phyloP scores from a whole-genome alignment of 1,139 yeast species.

The Taphrina pruni region DNA sequence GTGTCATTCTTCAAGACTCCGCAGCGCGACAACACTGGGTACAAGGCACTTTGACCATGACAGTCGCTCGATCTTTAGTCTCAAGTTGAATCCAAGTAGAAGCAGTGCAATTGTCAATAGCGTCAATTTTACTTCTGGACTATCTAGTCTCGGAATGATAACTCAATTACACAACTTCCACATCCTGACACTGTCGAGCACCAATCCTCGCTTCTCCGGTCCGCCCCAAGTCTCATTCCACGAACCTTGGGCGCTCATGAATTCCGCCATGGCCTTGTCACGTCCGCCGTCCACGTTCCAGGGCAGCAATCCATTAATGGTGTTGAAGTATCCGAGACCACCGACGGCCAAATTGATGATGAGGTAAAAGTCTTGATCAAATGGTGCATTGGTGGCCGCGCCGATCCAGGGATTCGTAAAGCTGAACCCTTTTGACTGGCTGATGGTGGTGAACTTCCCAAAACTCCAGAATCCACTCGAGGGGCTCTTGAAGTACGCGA shows the following conservation, averaged over 20 bases:
- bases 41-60: background rate
- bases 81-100: no score
- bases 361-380: conserved; percentile 45
- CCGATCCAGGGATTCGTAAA: conserved; percentile 43
- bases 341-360: conserved; percentile 46
- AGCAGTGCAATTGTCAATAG: no score
- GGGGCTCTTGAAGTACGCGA: conserved; percentile 41
- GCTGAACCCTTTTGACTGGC: conserved; percentile 18
- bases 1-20: conserved; percentile 11
- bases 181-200: conserved; percentile 32
- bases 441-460: conserved; percentile 41
- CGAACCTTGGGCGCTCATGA: conserved; percentile 34
- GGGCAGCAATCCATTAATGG: conserved; percentile 43
- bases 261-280: conserved; percentile 40
- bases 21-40: background rate
- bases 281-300: conserved; percentile 44
- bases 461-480: conserved; percentile 41
- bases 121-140: no score
- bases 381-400: conserved; percentile 42
- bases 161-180: conserved; percentile 29
- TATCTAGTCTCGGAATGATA: background rate
- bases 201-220: conserved; percentile 26
- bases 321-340: conserved; percentile 45
- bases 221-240: conserved; percentile 39
- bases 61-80: no score